These are phyloP conservation scores for Sporothrix euskadiensis DNA, from an alignment of 2,329 filamentous ascomycete genomes.

Conservation along the genomic window DNA sequence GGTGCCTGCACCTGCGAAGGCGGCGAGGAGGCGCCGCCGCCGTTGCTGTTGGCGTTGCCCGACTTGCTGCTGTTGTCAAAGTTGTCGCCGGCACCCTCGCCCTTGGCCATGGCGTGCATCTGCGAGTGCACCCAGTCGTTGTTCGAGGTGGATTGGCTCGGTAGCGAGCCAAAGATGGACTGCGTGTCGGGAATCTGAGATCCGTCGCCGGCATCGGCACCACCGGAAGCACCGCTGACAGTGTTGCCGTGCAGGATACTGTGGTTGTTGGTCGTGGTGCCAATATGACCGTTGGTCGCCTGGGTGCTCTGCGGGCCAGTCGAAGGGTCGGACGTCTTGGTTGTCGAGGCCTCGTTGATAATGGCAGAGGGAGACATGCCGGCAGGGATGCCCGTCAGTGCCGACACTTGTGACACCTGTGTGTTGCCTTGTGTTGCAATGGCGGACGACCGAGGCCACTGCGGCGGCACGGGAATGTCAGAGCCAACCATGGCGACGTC, in stretches of 20 bases:
- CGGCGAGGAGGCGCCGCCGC: conserved; percentile 3
- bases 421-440: conserved; percentile 49
- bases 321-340: conserved; percentile 80
- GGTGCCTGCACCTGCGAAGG: not conserved
- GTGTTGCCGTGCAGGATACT: not conserved
- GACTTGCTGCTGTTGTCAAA: conserved; percentile 39
- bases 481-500: conserved; percentile 65
- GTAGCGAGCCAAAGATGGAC: conserved; percentile 38
- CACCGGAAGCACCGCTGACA: not conserved
- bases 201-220: conserved; percentile 42
- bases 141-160: conserved; percentile 45
- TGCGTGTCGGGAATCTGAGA: conserved; percentile 58
- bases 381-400: conserved; percentile 57
- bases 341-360: conserved; percentile 87
- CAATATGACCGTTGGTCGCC: conserved; percentile 64
- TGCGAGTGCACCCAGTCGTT: conserved; percentile 63
- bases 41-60: conserved; percentile 33
- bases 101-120: conserved; percentile 49
- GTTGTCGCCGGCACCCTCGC: conserved; percentile 2
- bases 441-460: conserved; percentile 41
- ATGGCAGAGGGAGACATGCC: conserved; percentile 60
- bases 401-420: conserved; percentile 65
- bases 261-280: not conserved
- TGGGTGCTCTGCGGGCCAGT: conserved; percentile 67
- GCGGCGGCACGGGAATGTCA: conserved; percentile 47